phyloP scores from a whole-genome alignment of 2,329 filamentous ascomycete genomes.

The Alternaria rosae region DNA sequence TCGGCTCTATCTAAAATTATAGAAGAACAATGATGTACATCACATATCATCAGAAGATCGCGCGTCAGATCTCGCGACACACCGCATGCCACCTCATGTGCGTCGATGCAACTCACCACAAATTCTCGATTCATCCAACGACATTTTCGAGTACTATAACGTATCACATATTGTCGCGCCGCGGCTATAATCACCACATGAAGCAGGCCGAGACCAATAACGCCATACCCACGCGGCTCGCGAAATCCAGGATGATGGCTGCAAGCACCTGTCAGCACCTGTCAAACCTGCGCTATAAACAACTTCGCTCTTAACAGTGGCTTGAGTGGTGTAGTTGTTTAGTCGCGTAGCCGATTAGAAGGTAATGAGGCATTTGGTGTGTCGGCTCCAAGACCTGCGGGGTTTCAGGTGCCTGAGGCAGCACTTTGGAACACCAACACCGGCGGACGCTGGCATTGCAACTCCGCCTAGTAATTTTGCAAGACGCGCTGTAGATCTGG shows the following conservation, averaged over 20 bases:
- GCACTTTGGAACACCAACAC: not conserved
- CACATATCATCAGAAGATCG: not conserved
- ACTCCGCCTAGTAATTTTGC: constrained; percentile 19
- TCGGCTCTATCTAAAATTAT: accelerated
- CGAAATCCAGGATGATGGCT: constrained; percentile 10
- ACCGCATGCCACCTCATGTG: not conserved
- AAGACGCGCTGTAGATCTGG: not conserved
- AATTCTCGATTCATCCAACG: not conserved
- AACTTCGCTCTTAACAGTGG: not conserved
- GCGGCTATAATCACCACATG: not conserved
- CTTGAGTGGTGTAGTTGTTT: constrained; percentile 4
- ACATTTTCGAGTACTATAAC: not conserved
- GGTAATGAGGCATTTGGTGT: constrained; percentile 24
- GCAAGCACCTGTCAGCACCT: constrained; percentile 8
- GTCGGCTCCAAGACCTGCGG: constrained; percentile 13
- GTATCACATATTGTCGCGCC: not conserved
- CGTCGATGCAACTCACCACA: not conserved
- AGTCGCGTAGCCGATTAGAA: constrained; percentile 20
- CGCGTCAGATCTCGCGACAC: not conserved
- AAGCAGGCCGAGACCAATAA: not conserved
- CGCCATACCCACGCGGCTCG: not conserved
- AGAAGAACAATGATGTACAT: not conserved
- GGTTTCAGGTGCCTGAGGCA: constrained; percentile 35
- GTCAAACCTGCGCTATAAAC: constrained; percentile 11
- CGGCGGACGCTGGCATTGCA: constrained; percentile 16